These are phyloP conservation scores for Artemisia annua DNA, from an alignment of 129 eudicot genomes.

Conservation along the genomic window DNA sequence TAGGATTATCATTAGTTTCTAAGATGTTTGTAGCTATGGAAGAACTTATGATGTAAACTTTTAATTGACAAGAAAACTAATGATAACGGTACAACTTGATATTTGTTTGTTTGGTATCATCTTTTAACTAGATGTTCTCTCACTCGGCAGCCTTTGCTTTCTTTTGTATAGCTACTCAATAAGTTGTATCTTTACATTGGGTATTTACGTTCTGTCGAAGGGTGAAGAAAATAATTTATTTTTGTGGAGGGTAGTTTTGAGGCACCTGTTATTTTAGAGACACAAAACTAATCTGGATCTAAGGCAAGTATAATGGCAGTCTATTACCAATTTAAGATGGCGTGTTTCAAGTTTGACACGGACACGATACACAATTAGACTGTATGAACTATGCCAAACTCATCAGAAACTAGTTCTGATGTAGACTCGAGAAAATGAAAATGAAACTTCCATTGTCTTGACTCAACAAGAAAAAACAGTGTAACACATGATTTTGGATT, in stretches of 20 bases:
- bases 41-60: not conserved
- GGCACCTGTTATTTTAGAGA: not conserved
- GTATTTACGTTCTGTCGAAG: not conserved
- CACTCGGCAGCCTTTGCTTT: not conserved
- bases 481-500: too few relatives aligned
- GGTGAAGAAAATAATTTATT: not conserved
- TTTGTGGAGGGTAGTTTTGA: constrained; percentile 12
- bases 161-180: not conserved
- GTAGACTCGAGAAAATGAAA: too few relatives aligned
- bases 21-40: constrained; percentile 12
- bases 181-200: not conserved
- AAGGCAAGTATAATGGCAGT: too few relatives aligned
- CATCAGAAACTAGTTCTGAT: too few relatives aligned
- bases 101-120: not conserved
- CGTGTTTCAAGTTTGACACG: too few relatives aligned
- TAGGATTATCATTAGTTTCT: not conserved
- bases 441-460: too few relatives aligned
- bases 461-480: too few relatives aligned
- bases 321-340: too few relatives aligned
- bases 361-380: too few relatives aligned
- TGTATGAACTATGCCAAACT: too few relatives aligned
- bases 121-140: not conserved
- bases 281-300: not conserved
- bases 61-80: not conserved
- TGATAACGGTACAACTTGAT: not conserved